These are phyloP conservation scores for Turritis glabra DNA, from an alignment of 345 rosid genomes.

Conservation along the genomic window DNA sequence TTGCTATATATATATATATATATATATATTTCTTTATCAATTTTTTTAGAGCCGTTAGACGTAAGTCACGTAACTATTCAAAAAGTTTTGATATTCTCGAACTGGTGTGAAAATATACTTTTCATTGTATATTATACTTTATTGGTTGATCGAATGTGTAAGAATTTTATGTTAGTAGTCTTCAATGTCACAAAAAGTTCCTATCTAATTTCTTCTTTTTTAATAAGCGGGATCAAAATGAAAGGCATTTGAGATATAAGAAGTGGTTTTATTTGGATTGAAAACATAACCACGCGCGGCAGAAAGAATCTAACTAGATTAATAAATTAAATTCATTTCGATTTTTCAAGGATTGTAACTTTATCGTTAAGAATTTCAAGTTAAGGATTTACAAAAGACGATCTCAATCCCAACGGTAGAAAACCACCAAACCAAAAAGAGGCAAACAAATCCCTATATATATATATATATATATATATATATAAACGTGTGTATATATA, in stretches of 20 bases:
- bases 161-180: neutral
- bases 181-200: neutral
- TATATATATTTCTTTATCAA: too few relatives aligned
- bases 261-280: neutral
- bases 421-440: slow-evolving; percentile 2
- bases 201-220: neutral
- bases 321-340: neutral
- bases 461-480: neutral
- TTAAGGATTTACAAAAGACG: too few relatives aligned
- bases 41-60: neutral
- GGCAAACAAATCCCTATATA: neutral
- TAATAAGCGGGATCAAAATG: neutral
- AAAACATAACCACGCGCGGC: neutral
- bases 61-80: neutral
- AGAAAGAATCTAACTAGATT: neutral
- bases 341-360: too few relatives aligned
- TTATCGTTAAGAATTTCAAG: too few relatives aligned
- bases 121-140: neutral
- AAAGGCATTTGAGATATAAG: neutral
- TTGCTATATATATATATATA: too few relatives aligned
- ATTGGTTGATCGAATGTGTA: neutral
- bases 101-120: neutral
- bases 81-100: neutral
- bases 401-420: too few relatives aligned
- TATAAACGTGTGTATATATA: neutral